Base-by-base conservation (phyloP, 2,329 filamentous ascomycete genomes). In the Boeremia exigua region DNA sequence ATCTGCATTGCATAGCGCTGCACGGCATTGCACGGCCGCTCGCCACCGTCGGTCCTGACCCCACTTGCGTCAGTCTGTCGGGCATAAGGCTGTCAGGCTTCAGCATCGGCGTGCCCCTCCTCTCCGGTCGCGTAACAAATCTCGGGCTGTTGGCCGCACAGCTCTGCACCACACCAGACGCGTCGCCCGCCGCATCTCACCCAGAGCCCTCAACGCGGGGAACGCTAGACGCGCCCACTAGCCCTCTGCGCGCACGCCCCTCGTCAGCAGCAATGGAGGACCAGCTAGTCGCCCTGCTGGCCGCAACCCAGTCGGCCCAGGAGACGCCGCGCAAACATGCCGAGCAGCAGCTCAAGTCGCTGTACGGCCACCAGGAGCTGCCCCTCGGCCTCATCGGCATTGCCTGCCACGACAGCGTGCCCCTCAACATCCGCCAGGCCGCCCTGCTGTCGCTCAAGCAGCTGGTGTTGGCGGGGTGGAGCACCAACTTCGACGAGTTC, bases 401-500 rank as follows among this genome's bases (percentile, higher is more conserved):
- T 67, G 92, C 90, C 61, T 86, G 87, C 40, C 89, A 96, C 76
- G 80, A 84, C 37, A 87, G 88, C 50, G 84, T 96, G 60, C 84
- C 89, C 27, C 81, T 88, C 55, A 83, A 88, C 53, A 86, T 95
- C 61, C 89, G 95, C 56, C 94, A 98, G 79, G 85, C 91, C 33
- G 90, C 95, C 29, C 81, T 98, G 59, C 85, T 91, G 46, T 84
- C 86, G 54, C 84, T 98, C 61, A 91, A 94, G 71, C 87, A 87
- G 53, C 96, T 96, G 75, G 89, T 98, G 60, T 84, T 91, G 75
- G 84, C 84, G 50, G 90, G 92, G 75, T 99, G 95, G 95, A 91
- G 87, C 54, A 83, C 86, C 19, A 86, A 88, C 48, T 86, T 89
- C 63, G 88, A 90, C 59, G 89, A 92, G 56, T 90, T 85, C 77